A percentile compares a stretch with the other conserved stretches of the same genome.
These are phyloP conservation scores for Aspergillus novoparasiticus DNA, from an alignment of 2,329 filamentous ascomycete species.

Conservation along the genomic window DNA sequence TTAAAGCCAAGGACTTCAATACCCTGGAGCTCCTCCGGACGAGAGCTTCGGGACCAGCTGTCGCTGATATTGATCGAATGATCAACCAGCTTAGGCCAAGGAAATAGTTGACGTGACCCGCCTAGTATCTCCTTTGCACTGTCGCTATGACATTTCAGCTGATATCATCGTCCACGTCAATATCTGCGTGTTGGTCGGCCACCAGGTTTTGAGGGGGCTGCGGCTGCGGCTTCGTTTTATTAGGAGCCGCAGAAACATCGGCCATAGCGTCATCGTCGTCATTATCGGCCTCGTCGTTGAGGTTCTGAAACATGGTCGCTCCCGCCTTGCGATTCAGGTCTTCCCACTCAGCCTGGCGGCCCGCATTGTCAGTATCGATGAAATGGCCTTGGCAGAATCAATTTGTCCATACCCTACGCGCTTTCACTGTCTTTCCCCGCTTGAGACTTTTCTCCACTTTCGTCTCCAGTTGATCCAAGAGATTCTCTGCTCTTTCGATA, in stretches of 20 bases:
- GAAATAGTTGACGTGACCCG: conserved; percentile 35
- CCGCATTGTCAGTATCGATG: conserved; percentile 19
- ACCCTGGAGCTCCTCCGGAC: conserved; percentile 72
- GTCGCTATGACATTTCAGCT: conserved; percentile 35
- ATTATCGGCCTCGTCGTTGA: conserved; percentile 53
- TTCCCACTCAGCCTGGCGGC: conserved; percentile 42
- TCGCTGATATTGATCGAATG: conserved; percentile 81
- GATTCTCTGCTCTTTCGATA: conserved; percentile 58
- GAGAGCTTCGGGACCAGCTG: conserved; percentile 70
- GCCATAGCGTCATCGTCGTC: conserved; percentile 36
- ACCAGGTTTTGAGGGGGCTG: conserved; percentile 22
- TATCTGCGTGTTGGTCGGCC: conserved; percentile 29
- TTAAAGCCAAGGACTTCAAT: conserved; percentile 76
- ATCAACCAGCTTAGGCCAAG: conserved; percentile 57
- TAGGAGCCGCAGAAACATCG: conserved; percentile 30
- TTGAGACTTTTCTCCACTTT: conserved; percentile 57
- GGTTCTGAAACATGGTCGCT: conserved; percentile 26
- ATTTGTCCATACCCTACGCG: conserved; percentile 44
- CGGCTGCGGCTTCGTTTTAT: conserved; percentile 21
- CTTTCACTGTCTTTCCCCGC: conserved; percentile 52
- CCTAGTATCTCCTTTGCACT: conserved; percentile 15
- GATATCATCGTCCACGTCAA: conserved; percentile 47
- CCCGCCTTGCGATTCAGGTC: conserved; percentile 41
- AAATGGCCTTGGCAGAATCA: neutral
- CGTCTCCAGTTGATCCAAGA: conserved; percentile 57